phyloP scores from a whole-genome alignment of 192 early-diverging fungal genomes.

The Spizellomyces sp. region DNA sequence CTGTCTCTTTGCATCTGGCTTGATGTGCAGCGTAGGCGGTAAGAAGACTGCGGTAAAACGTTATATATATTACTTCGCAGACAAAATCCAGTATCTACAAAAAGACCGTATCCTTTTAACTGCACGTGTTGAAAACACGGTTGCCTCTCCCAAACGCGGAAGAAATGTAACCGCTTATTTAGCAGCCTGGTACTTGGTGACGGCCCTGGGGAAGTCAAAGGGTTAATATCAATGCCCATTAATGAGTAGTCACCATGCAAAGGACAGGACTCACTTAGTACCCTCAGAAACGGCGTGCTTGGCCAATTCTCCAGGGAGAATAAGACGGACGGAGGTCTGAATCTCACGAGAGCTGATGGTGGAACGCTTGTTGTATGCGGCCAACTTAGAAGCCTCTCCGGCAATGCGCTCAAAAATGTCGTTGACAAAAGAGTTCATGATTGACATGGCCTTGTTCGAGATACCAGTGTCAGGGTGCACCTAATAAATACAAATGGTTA shows the following conservation, averaged over 20 bases:
- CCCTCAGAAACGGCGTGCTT: constrained; percentile 97
- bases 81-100: too few relatives aligned
- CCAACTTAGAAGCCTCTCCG: constrained; percentile 64
- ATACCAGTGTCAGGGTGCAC: constrained; percentile 95
- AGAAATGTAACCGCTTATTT: constrained; percentile 24
- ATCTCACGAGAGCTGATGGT: constrained; percentile 95
- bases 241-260: neutral
- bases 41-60: too few relatives aligned
- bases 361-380: constrained; percentile 90
- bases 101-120: too few relatives aligned
- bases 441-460: constrained; percentile 97
- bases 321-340: constrained; percentile 73
- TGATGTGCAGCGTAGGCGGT: too few relatives aligned
- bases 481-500: neutral
- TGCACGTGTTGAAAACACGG: too few relatives aligned
- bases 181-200: constrained; percentile 90
- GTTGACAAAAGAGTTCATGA: constrained; percentile 95
- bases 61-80: too few relatives aligned
- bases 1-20: too few relatives aligned
- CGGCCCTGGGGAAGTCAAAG: constrained; percentile 59
- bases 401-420: constrained; percentile 98
- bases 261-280: constrained; percentile 54
- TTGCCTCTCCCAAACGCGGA: too few relatives aligned
- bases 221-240: neutral
- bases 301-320: constrained; percentile 89